Evolutionary conservation across 441 rosid species (phyloP), one percentile per base, ranked within the genome.

Genomic region (Euphorbia schlechtendalii): DNA sequence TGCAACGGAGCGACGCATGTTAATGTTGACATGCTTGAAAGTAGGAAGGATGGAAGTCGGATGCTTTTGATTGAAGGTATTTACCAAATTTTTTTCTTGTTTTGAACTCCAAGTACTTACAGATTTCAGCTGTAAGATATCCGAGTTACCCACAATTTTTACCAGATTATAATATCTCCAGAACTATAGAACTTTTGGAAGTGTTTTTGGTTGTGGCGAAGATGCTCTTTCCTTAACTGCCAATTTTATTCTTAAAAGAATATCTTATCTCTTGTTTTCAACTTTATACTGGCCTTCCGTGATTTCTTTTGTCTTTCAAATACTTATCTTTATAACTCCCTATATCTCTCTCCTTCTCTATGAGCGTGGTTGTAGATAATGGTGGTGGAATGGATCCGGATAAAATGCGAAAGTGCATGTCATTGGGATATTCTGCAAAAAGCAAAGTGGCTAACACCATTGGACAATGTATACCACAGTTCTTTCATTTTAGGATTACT

Each of bases 311-410:
- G 4, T 48, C 43, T 51, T 63, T 3, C 25, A 65, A 10, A 54
- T 27, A 18, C 6, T 64, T 45, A 12, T 25, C 10, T 2, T 15
- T 21, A 34, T 20, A 24, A 46, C 51, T 46, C 51, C 57, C 54
- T 25, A 18, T 57, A 40, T 45, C 12, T 48, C 40, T 30, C 49
- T 53, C 34, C 6, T 32, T 32, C 6, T 32, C n/a, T n/a, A n/a
- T n/a, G n/a, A n/a, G n/a, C n/a, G 15, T 51, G 32, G 36, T 68
- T 85, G 76, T 74, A 94, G 99, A 94, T 62, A 72, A 90, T 73
- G 98, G 97, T 36, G 96, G 98, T 34, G 98, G 98, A 34, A 93
- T 93, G 97, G 81, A 76, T 82, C 95, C 98, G 41, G 96, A 90
- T 56, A 88, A 74, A 73, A 78, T 93, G 85, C 81, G 99, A 8